Percentiles rank a stretch among this genome's conserved stretches.
Conservation (phyloP, 169 alveolate genomes). For the Ichthyophthirius multifiliis region DNA sequence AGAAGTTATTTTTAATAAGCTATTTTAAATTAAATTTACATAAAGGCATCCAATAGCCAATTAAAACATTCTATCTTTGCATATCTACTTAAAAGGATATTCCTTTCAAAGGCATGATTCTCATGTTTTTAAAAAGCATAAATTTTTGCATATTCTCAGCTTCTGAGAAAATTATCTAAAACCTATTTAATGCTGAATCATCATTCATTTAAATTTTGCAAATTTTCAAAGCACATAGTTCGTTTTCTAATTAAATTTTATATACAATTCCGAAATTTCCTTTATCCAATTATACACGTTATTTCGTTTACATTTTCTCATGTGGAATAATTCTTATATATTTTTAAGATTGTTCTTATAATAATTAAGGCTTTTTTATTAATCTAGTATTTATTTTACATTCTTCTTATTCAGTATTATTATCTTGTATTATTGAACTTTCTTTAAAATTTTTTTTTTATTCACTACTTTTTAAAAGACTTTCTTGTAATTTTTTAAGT, state of each 20-base stretch:
- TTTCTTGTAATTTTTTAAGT: too few relatives aligned
- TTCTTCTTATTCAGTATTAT: neutral
- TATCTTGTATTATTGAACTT: neutral
- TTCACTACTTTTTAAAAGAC: neutral
- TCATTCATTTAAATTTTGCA: constrained; percentile 7
- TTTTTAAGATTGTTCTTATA: neutral
- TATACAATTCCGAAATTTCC: constrained; percentile 1
- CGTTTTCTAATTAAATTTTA: neutral
- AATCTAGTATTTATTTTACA: neutral
- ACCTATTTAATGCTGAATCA: neutral
- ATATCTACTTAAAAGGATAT: constrained; percentile 6
- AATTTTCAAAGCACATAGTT: neutral
- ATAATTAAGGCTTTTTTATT: too few relatives aligned
- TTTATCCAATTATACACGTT: neutral
- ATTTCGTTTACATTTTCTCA: neutral
- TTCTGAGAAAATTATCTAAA: neutral
- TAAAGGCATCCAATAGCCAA: constrained; percentile 10
- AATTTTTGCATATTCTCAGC: constrained; percentile 7
- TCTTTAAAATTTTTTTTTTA: neutral
- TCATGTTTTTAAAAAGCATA: neutral
- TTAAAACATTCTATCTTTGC: neutral
- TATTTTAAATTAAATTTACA: neutral
- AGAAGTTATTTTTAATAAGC: neutral
- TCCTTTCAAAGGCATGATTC: neutral
- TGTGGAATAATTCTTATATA: neutral